Evolutionary conservation across 306 rosid species (phyloP), one percentile per base, ranked within the genome.

Genomic region (Medicago ruthenica): DNA sequence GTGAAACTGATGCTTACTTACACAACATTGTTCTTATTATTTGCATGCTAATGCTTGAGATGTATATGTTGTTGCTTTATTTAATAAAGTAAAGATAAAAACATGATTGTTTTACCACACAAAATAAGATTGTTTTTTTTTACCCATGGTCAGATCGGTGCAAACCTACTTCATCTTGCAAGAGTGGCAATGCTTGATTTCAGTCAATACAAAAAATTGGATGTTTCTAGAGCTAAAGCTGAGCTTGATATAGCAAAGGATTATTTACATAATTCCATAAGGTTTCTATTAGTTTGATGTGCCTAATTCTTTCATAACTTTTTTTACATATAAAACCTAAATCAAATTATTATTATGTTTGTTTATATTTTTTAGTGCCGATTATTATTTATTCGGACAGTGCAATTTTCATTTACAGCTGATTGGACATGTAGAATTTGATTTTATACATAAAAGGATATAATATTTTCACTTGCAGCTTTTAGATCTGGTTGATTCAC

Each of bases 101-200:
- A 42, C 45, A 67, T 51, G 7, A 67, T 17, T 13, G 4, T 44
- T 27, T 24, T 24, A 24, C 27, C 27, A 24, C 27, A 24, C 27
- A 24, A 24, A 24, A 24, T 24, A 24, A 1, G 27, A 24, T 24
- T 1, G n/a, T 22, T 45, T 71, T 73, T 63, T 63, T 75, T 31
- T 80, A 60, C 36, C 74, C 34, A 31, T 84, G 60, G 58, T 51
- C 87, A 91, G 98, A 85, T 91, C 81, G 92, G 87, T 48, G 97
- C 87, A 63, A 91, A 89, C 85, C 79, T 86, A 86, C 97, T 93
- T 81, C 94, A 86, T 74, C 79, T 91, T 70, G 94, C 92, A 58
- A 81, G 90, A 74, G 88, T 88, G 76, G 79, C 81, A 78, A 82
- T 84, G 87, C 87, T 86, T 69, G 88, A 80, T 67, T 81, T 70